A percentile compares a stretch with the other conserved stretches of the same genome.
phyloP scores from a whole-genome alignment of 2,329 filamentous ascomycete species.

The Ophiostoma sp. region DNA sequence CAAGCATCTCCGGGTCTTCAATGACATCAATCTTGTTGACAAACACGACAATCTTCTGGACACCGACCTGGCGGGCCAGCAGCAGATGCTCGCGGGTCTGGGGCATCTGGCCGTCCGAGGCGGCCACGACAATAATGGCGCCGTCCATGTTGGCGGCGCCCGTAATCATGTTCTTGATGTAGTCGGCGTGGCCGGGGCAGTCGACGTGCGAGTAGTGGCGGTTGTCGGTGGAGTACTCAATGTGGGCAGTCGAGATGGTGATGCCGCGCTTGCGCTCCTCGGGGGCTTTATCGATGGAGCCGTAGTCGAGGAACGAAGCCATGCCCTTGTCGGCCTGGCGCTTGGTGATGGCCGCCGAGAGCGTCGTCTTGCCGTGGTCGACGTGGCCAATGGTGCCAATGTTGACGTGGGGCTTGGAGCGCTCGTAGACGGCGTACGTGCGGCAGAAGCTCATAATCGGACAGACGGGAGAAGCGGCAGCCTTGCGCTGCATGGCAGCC shows the following conservation, averaged over 20 bases:
- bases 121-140: constrained; percentile 97
- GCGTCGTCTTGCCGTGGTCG: constrained; percentile 99
- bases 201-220: constrained; percentile 99
- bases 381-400: constrained; percentile 99
- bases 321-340: constrained; percentile 92
- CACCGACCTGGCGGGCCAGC: constrained; percentile 95
- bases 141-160: constrained; percentile 99
- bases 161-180: constrained; percentile 99
- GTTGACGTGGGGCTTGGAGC: constrained; percentile 96
- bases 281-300: constrained; percentile 96
- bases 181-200: constrained; percentile 99
- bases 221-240: constrained; percentile 92
- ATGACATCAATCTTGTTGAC: constrained; percentile 99
- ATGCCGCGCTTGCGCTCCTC: constrained; percentile 99
- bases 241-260: constrained; percentile 97
- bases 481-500: constrained; percentile 76
- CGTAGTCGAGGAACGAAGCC: constrained; percentile 95
- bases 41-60: constrained; percentile 97
- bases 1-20: constrained; percentile 98
- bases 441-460: constrained; percentile 66
- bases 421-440: constrained; percentile 72
- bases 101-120: constrained; percentile 98
- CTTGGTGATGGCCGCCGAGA: constrained; percentile 98
- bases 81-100: constrained; percentile 98
- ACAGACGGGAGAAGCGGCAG: constrained; percentile 47